Conservation (phyloP, 2,329 filamentous ascomycete genomes). For the Apiospora phragmitis region DNA sequence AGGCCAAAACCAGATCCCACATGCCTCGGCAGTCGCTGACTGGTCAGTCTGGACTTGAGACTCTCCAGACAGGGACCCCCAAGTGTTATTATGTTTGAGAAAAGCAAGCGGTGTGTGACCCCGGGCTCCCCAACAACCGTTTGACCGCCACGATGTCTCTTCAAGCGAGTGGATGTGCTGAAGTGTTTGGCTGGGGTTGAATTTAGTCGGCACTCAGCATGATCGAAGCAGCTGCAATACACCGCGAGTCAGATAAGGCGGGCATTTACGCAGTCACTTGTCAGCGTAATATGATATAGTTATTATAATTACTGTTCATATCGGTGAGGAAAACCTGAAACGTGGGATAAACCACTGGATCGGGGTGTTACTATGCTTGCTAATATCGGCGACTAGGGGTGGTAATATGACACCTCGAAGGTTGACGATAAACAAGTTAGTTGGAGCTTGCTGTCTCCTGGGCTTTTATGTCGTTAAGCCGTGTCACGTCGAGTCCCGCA, state of each 20-base stretch:
- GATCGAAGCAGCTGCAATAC: neutral
- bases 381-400: neutral
- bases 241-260: neutral
- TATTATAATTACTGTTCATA: neutral
- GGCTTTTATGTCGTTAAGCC: neutral
- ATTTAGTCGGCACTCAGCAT: neutral
- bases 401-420: neutral
- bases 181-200: neutral
- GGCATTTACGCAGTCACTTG: neutral
- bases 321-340: neutral
- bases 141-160: neutral
- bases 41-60: neutral
- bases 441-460: neutral
- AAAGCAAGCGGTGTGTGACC: neutral
- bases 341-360: neutral
- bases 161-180: neutral
- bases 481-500: neutral
- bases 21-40: neutral
- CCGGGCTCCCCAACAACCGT: neutral
- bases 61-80: neutral
- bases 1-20: neutral
- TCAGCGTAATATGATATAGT: neutral
- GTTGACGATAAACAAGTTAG: neutral
- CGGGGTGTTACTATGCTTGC: neutral
- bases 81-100: neutral